Conservation (phyloP, 805 yeast species). For the Kazachstania martiniae region DNA sequence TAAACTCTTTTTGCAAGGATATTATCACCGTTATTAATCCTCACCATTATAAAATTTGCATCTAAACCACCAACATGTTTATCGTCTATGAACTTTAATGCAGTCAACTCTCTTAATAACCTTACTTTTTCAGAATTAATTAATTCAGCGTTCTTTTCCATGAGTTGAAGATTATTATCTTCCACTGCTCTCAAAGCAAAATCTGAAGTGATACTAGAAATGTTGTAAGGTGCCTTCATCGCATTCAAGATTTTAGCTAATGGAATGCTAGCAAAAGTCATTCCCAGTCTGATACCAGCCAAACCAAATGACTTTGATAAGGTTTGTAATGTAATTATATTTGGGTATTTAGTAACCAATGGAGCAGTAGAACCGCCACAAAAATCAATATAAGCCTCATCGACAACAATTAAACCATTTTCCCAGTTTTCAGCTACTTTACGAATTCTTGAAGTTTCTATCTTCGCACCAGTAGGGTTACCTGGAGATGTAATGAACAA, state of each 20-base stretch:
- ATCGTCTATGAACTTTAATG: constrained; percentile 51
- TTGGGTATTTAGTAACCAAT: constrained; percentile 69
- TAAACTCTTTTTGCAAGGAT: constrained; percentile 63
- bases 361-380: constrained; percentile 66
- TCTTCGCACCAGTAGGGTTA: constrained; percentile 76
- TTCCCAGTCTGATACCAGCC: constrained; percentile 88
- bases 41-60: constrained; percentile 74
- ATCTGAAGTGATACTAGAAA: constrained; percentile 68
- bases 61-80: constrained; percentile 72
- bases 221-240: constrained; percentile 93
- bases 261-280: constrained; percentile 53
- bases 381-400: constrained; percentile 94
- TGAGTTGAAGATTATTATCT: constrained; percentile 41
- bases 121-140: constrained; percentile 46
- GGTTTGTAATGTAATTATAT: constrained; percentile 83
- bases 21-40: constrained; percentile 68
- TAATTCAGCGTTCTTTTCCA: constrained; percentile 43
- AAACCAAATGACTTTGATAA: constrained; percentile 91
- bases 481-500: constrained; percentile 91
- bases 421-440: constrained; percentile 40
- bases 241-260: constrained; percentile 66
- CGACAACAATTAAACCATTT: constrained; percentile 76
- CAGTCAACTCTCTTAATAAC: constrained; percentile 43
- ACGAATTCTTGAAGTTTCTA: constrained; percentile 40
- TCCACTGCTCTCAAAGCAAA: constrained; percentile 67